Conservation (phyloP, 352 stramenopile species). For the Globisporangium apiculatum region DNA sequence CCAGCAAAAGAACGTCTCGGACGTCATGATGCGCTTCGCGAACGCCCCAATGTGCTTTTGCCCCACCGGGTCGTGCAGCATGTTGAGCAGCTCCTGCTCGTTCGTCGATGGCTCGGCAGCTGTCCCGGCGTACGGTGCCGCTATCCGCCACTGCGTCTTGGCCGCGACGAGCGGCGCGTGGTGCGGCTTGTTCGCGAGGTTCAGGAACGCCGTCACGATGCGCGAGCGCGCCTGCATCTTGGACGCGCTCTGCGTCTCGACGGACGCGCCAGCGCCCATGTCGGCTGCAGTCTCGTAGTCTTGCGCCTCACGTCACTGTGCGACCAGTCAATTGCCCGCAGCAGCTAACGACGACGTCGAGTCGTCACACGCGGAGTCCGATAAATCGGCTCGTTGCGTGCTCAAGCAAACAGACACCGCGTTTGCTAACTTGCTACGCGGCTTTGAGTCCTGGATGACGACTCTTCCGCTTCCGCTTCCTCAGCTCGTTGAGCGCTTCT, state of each 20-base stretch:
- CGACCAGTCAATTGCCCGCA: background rate
- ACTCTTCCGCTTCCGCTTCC: too few species aligned
- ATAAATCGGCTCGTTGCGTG: too few species aligned
- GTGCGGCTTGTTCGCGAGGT: slow-evolving; percentile 53
- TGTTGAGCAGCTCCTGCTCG: slow-evolving; percentile 59
- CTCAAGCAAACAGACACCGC: too few species aligned
- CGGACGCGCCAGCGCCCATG: slow-evolving; percentile 36
- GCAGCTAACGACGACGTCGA: too few species aligned
- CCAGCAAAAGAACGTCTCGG: slow-evolving; percentile 84
- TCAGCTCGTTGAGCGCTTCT: too few species aligned
- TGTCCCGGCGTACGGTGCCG: slow-evolving; percentile 36
- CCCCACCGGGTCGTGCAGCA: slow-evolving; percentile 71
- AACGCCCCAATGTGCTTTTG: slow-evolving; percentile 78
- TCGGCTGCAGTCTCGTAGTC: slow-evolving; percentile 9
- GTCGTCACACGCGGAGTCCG: too few species aligned
- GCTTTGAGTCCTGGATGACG: too few species aligned
- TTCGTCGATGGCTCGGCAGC: slow-evolving; percentile 41
- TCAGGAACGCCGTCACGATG: slow-evolving; percentile 41
- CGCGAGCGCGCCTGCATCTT: slow-evolving; percentile 41
- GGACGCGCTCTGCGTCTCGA: slow-evolving; percentile 15
- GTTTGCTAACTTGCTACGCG: too few species aligned
- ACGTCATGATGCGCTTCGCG: slow-evolving; percentile 79
- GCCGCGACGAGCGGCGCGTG: slow-evolving; percentile 62
- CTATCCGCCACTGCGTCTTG: slow-evolving; percentile 77
- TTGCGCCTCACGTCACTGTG: background rate